Base-by-base conservation (phyloP, 2,329 filamentous ascomycete species). In the Graphium sp. region DNA sequence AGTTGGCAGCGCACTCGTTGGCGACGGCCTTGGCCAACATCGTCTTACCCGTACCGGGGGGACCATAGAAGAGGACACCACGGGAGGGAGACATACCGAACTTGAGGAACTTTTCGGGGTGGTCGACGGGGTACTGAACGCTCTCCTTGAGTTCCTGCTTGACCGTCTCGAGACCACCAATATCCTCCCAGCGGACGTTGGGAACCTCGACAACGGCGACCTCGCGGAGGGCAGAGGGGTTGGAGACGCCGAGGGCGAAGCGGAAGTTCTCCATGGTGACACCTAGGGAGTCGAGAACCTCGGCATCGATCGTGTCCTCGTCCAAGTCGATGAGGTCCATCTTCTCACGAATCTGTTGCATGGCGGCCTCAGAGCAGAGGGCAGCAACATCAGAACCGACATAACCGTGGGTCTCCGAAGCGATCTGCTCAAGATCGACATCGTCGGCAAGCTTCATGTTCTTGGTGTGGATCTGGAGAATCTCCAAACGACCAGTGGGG, bases 181-280 rank as follows among this genome's bases (percentile, higher is more conserved):
- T 95, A 49, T 98, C 89, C 58, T 98, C 89, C 89, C 89, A 98
- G 57, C 87, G 84, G 41, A 94, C 85, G 53, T 98, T 98, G 60
- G 89, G 89, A 46, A 95, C 87, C 59, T 98, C 91, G 55, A 98
- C 91, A 41, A 98, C 89, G 31, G 89, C 89, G 46, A 98, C 89
- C 60, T 98, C 89, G 56, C 89, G 89, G 32, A 98, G 83, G 41
- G 89, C 89, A 39, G 89, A 95, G 44, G 89, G 89, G 71, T 98
- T 98, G 56, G 85, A 94, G 35, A 94, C 85, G 45, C 89, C 89
- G 28, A 98, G 79, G 35, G 89, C 87, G 47, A 93, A 98, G 45
- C 85, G 81, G 82, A 98, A 98, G 72, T 98, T 98, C 58, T 98
- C 89, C 83, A 95, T 95, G 36, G 89, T 98, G 27, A 98, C 89